A percentile compares a stretch with the other conserved stretches of the same genome.
Conservation (phyloP, 129 eudicot genomes). For the Chrysanthemum seticuspe region DNA sequence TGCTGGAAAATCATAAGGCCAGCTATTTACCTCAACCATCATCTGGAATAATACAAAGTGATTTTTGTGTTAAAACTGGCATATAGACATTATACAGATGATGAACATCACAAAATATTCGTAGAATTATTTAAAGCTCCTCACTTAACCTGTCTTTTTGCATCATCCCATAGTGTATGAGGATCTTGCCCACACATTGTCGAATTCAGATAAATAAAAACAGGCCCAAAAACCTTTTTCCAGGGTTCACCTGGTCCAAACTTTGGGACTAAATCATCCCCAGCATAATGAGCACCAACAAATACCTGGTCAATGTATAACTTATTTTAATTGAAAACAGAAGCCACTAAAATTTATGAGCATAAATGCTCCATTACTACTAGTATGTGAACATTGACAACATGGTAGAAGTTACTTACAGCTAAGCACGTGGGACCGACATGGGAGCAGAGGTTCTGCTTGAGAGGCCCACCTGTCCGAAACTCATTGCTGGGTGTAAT, state of each 20-base stretch:
- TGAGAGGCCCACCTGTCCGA: conserved; percentile 73
- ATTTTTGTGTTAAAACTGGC: background rate
- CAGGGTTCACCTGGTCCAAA: conserved; percentile 53
- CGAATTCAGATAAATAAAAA: conserved; percentile 59
- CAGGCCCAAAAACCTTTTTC: conserved; percentile 72
- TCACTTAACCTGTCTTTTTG: conserved; percentile 55
- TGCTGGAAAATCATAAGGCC: conserved; percentile 66
- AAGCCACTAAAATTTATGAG: conserved; percentile 1
- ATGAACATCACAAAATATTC: background rate
- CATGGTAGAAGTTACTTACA: conserved; percentile 37
- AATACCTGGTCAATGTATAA: conserved; percentile 40
- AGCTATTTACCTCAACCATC: conserved; percentile 44
- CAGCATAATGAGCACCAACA: conserved; percentile 58
- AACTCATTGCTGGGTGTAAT: conserved; percentile 75
- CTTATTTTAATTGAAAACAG: background rate
- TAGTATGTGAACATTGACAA: conserved; percentile 2
- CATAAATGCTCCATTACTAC: background rate
- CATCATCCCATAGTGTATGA: conserved; percentile 57
- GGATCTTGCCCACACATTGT: conserved; percentile 25
- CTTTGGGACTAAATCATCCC: conserved; percentile 44
- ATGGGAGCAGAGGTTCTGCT: conserved; percentile 76
- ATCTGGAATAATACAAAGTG: conserved; percentile 28
- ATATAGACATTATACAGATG: background rate
- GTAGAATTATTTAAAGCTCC: background rate
- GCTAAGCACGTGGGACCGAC: conserved; percentile 70